Conservation (phyloP, 108 stramenopile genomes). For the Fragilaria crotonensis region DNA sequence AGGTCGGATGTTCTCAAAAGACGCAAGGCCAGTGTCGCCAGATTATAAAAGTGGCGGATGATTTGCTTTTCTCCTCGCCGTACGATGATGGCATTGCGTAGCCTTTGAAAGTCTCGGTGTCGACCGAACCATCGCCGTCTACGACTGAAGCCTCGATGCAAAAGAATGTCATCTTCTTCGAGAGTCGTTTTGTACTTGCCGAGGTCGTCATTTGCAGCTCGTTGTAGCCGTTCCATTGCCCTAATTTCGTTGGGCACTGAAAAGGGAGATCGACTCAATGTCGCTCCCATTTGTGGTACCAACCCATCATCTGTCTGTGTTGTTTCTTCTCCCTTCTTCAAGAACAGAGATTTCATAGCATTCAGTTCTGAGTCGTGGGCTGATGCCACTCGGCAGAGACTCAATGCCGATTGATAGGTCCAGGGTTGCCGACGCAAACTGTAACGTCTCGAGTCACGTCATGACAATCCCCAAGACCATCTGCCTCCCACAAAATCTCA, state of each 20-base stretch:
- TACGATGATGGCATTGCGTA: background rate
- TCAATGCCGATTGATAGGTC: too few relatives aligned
- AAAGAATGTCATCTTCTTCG: background rate
- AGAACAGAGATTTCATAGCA: background rate
- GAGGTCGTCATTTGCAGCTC: background rate
- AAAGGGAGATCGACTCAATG: background rate
- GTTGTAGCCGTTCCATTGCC: background rate
- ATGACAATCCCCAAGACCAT: too few relatives aligned
- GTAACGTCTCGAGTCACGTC: too few relatives aligned
- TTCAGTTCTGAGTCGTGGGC: background rate
- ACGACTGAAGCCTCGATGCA: too few relatives aligned
- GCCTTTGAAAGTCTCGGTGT: background rate
- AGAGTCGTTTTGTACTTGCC: background rate
- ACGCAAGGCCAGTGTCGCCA: background rate
- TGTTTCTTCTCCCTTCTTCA: background rate
- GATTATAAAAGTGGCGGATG: background rate
- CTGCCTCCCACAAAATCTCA: too few relatives aligned
- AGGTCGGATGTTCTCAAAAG: background rate
- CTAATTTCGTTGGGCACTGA: background rate
- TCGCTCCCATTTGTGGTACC: too few relatives aligned
- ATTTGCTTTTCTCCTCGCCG: background rate
- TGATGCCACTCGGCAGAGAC: too few relatives aligned
- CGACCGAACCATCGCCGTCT: too few relatives aligned
- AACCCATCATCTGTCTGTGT: background rate
- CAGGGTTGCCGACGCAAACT: too few relatives aligned